Base-by-base conservation (phyloP, 2,329 filamentous ascomycete species). In the Magnaporthiopsis rhizophila region DNA sequence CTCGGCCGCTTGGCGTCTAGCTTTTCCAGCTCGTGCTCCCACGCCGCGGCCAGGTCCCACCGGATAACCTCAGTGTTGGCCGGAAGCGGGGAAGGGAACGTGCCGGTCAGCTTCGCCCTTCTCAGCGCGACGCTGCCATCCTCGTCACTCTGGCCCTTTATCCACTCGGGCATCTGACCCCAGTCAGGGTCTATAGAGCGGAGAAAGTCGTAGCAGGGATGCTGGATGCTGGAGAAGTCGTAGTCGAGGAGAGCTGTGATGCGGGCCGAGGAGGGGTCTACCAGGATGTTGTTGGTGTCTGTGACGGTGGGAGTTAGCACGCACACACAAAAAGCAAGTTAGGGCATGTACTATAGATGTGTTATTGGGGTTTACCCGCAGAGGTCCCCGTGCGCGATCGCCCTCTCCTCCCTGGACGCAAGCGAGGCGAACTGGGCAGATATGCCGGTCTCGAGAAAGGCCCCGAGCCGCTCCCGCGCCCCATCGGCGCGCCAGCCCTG, bases 401-500 rank as follows among this genome's bases (percentile, higher is more conserved):
- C 61, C 64, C 67, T 72, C 13, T 69, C 67, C 12, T 68, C 59
- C 61, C 62, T 68, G 4, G 62, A 65, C 18, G 65, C 62, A 34
- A 72, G 64, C 21, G 61, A 21, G 28, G 64, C 64, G 64, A 74
- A 72, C 61, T 71, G 69, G 1, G 61, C 65, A 26, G 70, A 60
- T 65, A 26, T 69, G 9, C 71, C 71, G 32, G 65, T 59, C 8
- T 65, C 65, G 45, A 71, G 60, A 65, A 74, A 76, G 18, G 64
- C 65, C 36, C 73, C 69, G 12, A 76, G 61, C 1, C 73, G 71
- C 30, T 70, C 60, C 64, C 73, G 69, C 5, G 74, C 60, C 36
- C 69, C 69, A 53, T 74, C 72, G 24, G 66, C 66, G 34, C 66
- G 69, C 73, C 74, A 76, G 62, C 73, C 73, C 59, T 71, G 65